Evolutionary conservation across 2,329 filamentous ascomycete genomes (phyloP).

Genomic region (Fusarium staphyleae): DNA sequence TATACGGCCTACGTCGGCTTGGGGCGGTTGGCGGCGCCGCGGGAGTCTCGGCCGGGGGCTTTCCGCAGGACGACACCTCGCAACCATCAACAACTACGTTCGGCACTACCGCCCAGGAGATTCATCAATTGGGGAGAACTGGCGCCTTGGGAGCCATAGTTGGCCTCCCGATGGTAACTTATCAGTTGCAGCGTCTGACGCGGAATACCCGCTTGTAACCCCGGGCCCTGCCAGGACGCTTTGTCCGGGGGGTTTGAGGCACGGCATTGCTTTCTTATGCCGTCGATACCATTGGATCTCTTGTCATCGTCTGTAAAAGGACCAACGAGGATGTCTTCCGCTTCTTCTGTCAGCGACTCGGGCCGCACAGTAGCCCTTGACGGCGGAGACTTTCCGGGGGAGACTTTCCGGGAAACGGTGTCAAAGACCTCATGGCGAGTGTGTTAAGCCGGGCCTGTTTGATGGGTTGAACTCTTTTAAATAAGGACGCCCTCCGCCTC

Average conservation of each 20-base stretch:
- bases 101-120: slow-evolving; percentile 36
- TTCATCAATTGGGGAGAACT: slow-evolving; percentile 20
- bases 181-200: slow-evolving; percentile 39
- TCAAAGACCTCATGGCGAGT: slow-evolving; percentile 22
- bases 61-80: slow-evolving; percentile 41
- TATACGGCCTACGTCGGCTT: slow-evolving; percentile 52
- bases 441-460: slow-evolving; percentile 34
- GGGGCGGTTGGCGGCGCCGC: slow-evolving; percentile 47
- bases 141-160: slow-evolving; percentile 8
- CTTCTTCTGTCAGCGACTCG: slow-evolving; percentile 32
- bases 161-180: slow-evolving; percentile 38
- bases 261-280: slow-evolving; percentile 33
- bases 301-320: slow-evolving; percentile 14
- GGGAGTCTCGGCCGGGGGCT: slow-evolving; percentile 38
- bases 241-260: slow-evolving; percentile 14
- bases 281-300: slow-evolving; percentile 32
- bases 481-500: slow-evolving; percentile 30
- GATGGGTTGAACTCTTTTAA: slow-evolving; percentile 33
- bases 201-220: slow-evolving; percentile 38
- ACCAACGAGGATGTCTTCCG: slow-evolving; percentile 23
- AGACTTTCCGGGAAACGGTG: slow-evolving; percentile 38
- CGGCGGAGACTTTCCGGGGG: slow-evolving; percentile 42
- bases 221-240: slow-evolving; percentile 28
- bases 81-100: slow-evolving; percentile 31
- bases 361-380: slow-evolving; percentile 37